Base-by-base conservation (phyloP, 441 rosid genomes). In the Corymbia calophylla region DNA sequence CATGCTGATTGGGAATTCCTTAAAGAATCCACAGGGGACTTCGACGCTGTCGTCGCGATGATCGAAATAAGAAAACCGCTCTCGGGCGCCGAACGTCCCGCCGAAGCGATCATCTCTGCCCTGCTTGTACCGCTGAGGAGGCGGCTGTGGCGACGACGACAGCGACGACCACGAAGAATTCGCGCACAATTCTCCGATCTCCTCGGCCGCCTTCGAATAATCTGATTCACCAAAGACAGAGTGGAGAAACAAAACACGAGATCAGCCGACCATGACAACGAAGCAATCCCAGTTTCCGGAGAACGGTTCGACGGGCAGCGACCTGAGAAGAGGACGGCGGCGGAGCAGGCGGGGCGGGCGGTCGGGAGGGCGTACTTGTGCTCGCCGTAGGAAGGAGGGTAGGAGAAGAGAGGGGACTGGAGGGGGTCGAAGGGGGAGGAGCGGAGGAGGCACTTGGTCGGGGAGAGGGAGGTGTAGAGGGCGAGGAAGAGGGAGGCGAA, bases 371-470 rank as follows among this genome's bases (percentile, higher is more conserved):
- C 96, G 84, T 96, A 93, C 92, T 97, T 97, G 95, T 97, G 98
- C 86, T 94, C 95, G 84, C 98, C 97, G 60, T 97, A 97, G 88
- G 97, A 92, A 49, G 94, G 88, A 91, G 98, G 99, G 90, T 95
- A 97, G 5, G 94, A 91, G 94, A 97, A 97, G 88, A 96, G 94
- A 23, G 98, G 95, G 21, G 93, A 39, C 66, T 93, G 98, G 53
- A 97, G 91, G 13, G 98, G 99, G 88, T 97, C 97, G 82, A 93
- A 97, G 35, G 98, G 98, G 17, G 98, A 97, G n/a, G 96, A 96
- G 66, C 95, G 91, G 94, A 97, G 94, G 91, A 97, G 93, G 90
- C 99, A 97, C 89, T 91, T 91, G 88, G 95, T 90, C 17, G 95
- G 93, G 68, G 96, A 91, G n/a, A 95, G 88, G 31, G 94, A 88